Evolutionary conservation across 441 rosid species (phyloP).

Genomic region (Populus hybrid): DNA sequence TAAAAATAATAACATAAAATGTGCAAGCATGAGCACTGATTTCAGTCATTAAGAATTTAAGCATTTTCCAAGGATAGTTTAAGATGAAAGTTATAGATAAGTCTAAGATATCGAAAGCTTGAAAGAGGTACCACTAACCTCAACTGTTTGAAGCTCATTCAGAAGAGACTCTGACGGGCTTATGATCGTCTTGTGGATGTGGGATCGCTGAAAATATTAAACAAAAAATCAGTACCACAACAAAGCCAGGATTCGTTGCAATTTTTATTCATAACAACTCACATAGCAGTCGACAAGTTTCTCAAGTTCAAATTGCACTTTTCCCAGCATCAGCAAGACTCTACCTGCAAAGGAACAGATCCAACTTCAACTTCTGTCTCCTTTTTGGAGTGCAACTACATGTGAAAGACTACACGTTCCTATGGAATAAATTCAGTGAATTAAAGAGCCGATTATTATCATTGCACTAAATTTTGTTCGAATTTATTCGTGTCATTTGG

Average conservation of each 20-base stretch:
- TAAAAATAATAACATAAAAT: neutral
- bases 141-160: constrained; percentile 83
- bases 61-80: neutral
- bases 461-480: neutral
- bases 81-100: neutral
- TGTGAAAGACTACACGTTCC: neutral
- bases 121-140: constrained; percentile 50
- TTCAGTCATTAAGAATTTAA: constrained; percentile 3
- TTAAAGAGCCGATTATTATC: neutral
- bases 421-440: neutral
- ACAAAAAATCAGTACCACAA: constrained; percentile 7
- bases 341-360: constrained; percentile 60
- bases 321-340: constrained; percentile 75
- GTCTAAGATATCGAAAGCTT: neutral
- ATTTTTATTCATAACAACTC: constrained; percentile 33
- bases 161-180: constrained; percentile 92
- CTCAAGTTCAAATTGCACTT: constrained; percentile 87
- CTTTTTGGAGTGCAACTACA: constrained; percentile 3
- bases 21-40: neutral
- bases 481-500: neutral
- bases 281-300: constrained; percentile 88
- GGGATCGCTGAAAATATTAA: constrained; percentile 63
- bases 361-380: constrained; percentile 4
- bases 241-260: neutral
- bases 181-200: constrained; percentile 76